Percentiles rank a stretch among this genome's conserved stretches.
These are phyloP conservation scores for Aspergillus oerlinghausenensis DNA, from an alignment of 2,329 filamentous ascomycete genomes.

Conservation along the genomic window DNA sequence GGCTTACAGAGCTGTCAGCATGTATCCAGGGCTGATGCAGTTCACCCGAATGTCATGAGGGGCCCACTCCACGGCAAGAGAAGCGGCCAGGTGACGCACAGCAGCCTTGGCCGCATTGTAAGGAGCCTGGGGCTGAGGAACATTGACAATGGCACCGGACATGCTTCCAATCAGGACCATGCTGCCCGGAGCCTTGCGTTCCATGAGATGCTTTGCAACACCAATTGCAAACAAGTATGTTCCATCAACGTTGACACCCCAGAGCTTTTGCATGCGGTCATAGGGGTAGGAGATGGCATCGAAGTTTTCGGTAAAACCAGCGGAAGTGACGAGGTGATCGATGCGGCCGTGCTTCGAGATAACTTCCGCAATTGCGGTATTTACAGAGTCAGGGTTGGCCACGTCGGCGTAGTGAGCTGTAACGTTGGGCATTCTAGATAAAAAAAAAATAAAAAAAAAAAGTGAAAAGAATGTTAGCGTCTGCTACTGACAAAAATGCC, in stretches of 20 bases:
- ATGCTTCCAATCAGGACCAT: slow-evolving; percentile 96
- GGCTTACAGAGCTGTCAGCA: slow-evolving; percentile 85
- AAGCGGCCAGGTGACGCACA: slow-evolving; percentile 80
- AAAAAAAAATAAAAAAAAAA: not conserved
- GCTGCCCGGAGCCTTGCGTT: slow-evolving; percentile 70
- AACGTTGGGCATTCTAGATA: slow-evolving; percentile 65
- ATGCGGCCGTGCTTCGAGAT: slow-evolving; percentile 71
- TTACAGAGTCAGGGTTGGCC: slow-evolving; percentile 72
- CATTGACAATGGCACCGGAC: slow-evolving; percentile 89
- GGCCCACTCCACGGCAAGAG: slow-evolving; percentile 92
- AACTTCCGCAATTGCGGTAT: slow-evolving; percentile 66
- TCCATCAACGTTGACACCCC: slow-evolving; percentile 89
- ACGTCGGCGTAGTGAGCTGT: slow-evolving; percentile 91
- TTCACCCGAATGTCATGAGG: slow-evolving; percentile 84
- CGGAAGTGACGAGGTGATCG: slow-evolving; percentile 90
- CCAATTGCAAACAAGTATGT: slow-evolving; percentile 83
- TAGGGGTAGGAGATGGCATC: slow-evolving; percentile 86
- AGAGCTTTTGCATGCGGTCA: slow-evolving; percentile 87
- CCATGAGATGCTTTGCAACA: slow-evolving; percentile 85
- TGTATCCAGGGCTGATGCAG: slow-evolving; percentile 92
- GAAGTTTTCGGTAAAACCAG: slow-evolving; percentile 94
- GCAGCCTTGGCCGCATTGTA: slow-evolving; percentile 94
- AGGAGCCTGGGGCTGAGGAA: slow-evolving; percentile 86
- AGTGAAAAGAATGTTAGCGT: not conserved
- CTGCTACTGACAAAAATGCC: not conserved